Conservation (phyloP, 2,329 filamentous ascomycete genomes). For the Penicillium nordicum region DNA sequence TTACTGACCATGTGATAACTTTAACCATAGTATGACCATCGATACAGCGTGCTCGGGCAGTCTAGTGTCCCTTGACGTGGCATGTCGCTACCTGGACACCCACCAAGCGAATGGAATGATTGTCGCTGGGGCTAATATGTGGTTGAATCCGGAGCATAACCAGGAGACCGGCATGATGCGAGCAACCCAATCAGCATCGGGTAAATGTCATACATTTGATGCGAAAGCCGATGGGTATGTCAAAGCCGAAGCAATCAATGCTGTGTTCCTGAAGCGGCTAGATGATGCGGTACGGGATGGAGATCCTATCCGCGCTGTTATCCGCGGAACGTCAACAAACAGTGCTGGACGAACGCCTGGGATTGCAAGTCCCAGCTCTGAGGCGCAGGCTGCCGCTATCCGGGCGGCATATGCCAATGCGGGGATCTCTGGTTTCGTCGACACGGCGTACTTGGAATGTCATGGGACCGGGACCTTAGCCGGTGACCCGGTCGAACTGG, state of each 20-base stretch:
- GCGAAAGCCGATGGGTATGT: neutral
- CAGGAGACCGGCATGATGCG: neutral
- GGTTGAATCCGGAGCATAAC: conserved; percentile 23
- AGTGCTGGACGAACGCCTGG: conserved; percentile 44
- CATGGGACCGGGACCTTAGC: neutral
- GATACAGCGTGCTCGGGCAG: conserved; percentile 30
- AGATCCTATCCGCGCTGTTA: neutral
- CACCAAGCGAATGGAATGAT: conserved; percentile 18
- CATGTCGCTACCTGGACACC: conserved; percentile 21
- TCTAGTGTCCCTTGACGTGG: conserved; percentile 29
- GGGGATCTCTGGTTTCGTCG: conserved; percentile 14
- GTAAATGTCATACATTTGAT: neutral
- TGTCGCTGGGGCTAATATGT: conserved; percentile 26
- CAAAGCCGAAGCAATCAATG: neutral
- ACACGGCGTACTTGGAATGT: neutral
- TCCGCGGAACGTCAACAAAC: conserved; percentile 30
- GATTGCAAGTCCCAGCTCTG: conserved; percentile 39
- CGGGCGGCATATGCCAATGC: conserved; percentile 19
- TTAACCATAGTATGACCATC: conserved; percentile 17
- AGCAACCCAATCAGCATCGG: neutral
- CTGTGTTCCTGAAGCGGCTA: neutral
- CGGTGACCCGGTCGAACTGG: neutral
- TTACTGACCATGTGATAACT: no score
- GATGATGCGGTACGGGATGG: neutral
- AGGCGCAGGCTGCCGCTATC: conserved; percentile 29